A percentile compares a stretch with the other conserved stretches of the same genome.
Evolutionary conservation across 768 basidiomycete genomes (phyloP).

Genomic region (Coprinopsis cinerea): DNA sequence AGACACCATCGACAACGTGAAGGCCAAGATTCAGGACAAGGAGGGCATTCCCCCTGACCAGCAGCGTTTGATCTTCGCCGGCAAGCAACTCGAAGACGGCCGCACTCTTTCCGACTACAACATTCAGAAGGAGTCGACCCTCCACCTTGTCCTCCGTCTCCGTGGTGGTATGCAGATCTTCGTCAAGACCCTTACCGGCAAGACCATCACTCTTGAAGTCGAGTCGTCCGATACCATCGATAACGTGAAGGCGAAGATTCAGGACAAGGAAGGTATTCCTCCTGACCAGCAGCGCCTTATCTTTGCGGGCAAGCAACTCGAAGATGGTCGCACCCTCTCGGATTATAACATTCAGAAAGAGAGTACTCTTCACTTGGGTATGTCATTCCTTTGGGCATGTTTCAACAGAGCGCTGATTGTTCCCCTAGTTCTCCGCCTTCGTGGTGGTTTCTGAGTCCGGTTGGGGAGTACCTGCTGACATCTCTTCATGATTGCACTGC

Average conservation of each 20-base stretch:
- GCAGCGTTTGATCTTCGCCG: slow-evolving; percentile 88
- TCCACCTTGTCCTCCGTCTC: slow-evolving; percentile 66
- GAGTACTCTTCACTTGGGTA: slow-evolving; percentile 59
- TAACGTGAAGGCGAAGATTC: slow-evolving; percentile 73
- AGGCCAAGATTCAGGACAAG: slow-evolving; percentile 78
- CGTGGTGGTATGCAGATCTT: slow-evolving; percentile 72
- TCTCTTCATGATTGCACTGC: slow-evolving; percentile 16
- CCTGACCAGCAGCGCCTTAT: slow-evolving; percentile 78
- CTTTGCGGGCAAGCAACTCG: slow-evolving; percentile 75
- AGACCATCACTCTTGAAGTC: slow-evolving; percentile 72
- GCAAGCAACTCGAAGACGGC: slow-evolving; percentile 92
- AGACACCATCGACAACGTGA: slow-evolving; percentile 90
- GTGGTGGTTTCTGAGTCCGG: slow-evolving; percentile 56
- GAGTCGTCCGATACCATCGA: slow-evolving; percentile 74
- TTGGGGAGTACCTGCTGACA: slow-evolving; percentile 7
- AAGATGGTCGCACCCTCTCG: slow-evolving; percentile 72
- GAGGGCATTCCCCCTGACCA: slow-evolving; percentile 84
- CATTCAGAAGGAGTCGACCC: slow-evolving; percentile 76
- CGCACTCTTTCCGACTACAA: slow-evolving; percentile 84
- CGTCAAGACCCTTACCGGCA: slow-evolving; percentile 67
- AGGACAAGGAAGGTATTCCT: slow-evolving; percentile 78
- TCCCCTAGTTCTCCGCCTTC: slow-evolving; percentile 58
- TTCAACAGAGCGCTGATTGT: neutral
- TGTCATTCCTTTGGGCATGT: neutral
- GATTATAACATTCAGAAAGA: slow-evolving; percentile 79